phyloP scores from a whole-genome alignment of 1,139 yeast species.

The Diutina catenulata region DNA sequence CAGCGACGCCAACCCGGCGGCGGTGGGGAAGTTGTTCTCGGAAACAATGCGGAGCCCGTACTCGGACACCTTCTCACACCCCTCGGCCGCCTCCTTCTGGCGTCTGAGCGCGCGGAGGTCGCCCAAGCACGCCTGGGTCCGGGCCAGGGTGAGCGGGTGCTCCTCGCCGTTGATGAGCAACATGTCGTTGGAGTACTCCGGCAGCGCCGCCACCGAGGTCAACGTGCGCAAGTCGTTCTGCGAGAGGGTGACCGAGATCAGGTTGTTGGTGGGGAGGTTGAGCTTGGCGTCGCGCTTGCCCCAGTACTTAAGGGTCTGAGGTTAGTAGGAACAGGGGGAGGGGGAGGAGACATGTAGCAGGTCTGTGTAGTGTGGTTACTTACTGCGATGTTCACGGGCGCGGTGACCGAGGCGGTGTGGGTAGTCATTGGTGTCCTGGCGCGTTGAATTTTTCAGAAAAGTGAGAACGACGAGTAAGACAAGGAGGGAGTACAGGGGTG shows the following conservation, averaged over 20 bases:
- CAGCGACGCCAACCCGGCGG: conserved; percentile 95
- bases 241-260: conserved; percentile 85
- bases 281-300: conserved; percentile 85
- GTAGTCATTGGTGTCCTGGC: conserved; percentile 25
- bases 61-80: conserved; percentile 49
- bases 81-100: conserved; percentile 38
- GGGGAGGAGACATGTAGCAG: background rate
- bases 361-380: conserved; percentile 15
- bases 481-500: no score
- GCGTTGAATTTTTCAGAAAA: background rate
- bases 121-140: conserved; percentile 70
- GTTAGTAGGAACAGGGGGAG: conserved; percentile 12
- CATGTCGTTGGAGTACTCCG: conserved; percentile 46
- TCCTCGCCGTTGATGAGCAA: conserved; percentile 75
- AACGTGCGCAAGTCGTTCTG: conserved; percentile 85
- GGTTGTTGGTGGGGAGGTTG: conserved; percentile 90
- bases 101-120: conserved; percentile 63
- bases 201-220: conserved; percentile 73
- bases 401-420: conserved; percentile 74
- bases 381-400: conserved; percentile 96
- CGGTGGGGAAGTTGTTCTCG: conserved; percentile 96
- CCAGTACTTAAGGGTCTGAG: conserved; percentile 89
- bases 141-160: conserved; percentile 51
- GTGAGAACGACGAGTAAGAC: background rate
- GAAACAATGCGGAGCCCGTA: conserved; percentile 74